phyloP scores from a whole-genome alignment of 2,329 filamentous ascomycete genomes.

The Botryotinia calthae region DNA sequence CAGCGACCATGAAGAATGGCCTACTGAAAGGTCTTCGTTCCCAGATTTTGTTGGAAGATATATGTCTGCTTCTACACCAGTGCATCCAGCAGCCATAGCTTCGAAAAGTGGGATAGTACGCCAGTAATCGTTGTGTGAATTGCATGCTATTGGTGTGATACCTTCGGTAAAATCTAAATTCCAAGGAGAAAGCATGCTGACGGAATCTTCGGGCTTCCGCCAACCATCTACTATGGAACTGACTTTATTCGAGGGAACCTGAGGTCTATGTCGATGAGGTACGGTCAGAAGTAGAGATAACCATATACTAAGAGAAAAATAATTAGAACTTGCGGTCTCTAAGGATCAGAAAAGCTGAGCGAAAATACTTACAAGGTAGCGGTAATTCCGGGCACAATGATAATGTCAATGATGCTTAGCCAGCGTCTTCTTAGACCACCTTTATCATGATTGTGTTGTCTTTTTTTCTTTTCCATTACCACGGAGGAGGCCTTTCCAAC shows the following conservation, averaged over 20 bases:
- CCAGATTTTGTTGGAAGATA: conserved; percentile 54
- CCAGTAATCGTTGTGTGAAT: conserved; percentile 58
- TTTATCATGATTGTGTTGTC: background rate
- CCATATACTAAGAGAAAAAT: background rate
- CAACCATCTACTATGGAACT: background rate
- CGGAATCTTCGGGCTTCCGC: background rate
- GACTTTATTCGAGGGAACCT: background rate
- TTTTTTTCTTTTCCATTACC: background rate
- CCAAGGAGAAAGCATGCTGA: background rate
- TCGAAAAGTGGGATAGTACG: conserved; percentile 46
- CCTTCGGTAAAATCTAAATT: background rate
- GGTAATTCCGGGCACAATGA: background rate
- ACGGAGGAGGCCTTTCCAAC: background rate
- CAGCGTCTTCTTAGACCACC: background rate
- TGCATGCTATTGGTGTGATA: background rate
- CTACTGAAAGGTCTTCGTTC: conserved; percentile 48
- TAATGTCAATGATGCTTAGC: no score
- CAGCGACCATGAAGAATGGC: conserved; percentile 54
- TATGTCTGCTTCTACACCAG: conserved; percentile 59
- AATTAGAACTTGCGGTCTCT: background rate
- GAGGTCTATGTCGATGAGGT: background rate
- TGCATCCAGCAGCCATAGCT: conserved; percentile 55
- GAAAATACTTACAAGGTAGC: background rate
- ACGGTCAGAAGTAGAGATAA: background rate
- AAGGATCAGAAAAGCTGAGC: background rate